phyloP scores from a whole-genome alignment of 768 basidiomycete species.

The Wakefieldia striispora region DNA sequence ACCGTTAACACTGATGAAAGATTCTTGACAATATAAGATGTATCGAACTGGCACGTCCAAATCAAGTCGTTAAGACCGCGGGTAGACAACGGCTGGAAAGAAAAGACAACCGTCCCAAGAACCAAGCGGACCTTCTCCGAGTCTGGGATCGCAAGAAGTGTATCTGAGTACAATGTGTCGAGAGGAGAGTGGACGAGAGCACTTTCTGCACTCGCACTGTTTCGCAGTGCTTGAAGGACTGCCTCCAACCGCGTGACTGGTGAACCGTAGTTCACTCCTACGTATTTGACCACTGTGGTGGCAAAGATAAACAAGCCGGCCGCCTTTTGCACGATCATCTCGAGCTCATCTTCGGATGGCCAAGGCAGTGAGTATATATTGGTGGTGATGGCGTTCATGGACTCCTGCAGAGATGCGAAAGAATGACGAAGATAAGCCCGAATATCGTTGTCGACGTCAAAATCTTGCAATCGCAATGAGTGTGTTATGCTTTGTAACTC shows the following conservation, averaged over 20 bases:
- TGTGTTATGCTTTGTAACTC: slow-evolving; percentile 8
- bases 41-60: slow-evolving; percentile 5
- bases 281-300: slow-evolving; percentile 27
- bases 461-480: slow-evolving; percentile 16
- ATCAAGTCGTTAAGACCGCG: slow-evolving; percentile 13
- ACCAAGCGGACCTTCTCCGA: slow-evolving; percentile 7
- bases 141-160: slow-evolving; percentile 9
- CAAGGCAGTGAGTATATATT: slow-evolving; percentile 5
- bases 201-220: neutral
- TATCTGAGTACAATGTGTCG: slow-evolving; percentile 16
- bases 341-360: slow-evolving; percentile 23
- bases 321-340: slow-evolving; percentile 16
- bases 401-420: slow-evolving; percentile 14
- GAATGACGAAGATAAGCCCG: slow-evolving; percentile 20
- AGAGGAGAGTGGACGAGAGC: slow-evolving; percentile 11
- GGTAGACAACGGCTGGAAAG: slow-evolving; percentile 12
- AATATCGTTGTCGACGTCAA: slow-evolving; percentile 24
- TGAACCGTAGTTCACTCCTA: slow-evolving; percentile 10
- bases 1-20: slow-evolving; percentile 16
- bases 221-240: slow-evolving; percentile 9
- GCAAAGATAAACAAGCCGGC: slow-evolving; percentile 30
- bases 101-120: slow-evolving; percentile 14
- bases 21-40: slow-evolving; percentile 7
- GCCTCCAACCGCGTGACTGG: slow-evolving; percentile 9
- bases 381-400: neutral